Evolutionary conservation across 345 rosid species (phyloP).

Genomic region (Populus nigra): DNA sequence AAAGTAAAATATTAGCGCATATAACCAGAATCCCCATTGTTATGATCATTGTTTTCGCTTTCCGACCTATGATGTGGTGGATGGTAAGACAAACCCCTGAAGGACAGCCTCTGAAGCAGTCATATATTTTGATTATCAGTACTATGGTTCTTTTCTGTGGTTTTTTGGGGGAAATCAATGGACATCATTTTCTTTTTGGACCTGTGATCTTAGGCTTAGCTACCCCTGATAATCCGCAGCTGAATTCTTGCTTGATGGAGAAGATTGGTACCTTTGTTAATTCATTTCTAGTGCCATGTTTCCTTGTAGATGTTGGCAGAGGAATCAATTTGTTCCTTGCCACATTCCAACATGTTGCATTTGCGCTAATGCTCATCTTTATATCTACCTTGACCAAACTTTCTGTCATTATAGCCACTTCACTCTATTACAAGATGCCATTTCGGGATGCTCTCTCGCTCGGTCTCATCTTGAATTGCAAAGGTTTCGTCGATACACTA

Average conservation of each 20-base stretch:
- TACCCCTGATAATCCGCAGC: slow-evolving; percentile 33
- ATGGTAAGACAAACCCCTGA: slow-evolving; percentile 42
- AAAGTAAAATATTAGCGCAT: not conserved
- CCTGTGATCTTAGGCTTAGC: slow-evolving; percentile 36
- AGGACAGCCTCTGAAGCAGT: slow-evolving; percentile 34
- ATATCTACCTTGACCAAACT: slow-evolving; percentile 21
- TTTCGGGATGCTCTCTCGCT: slow-evolving; percentile 41
- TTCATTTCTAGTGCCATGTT: slow-evolving; percentile 40
- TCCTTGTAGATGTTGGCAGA: slow-evolving; percentile 31
- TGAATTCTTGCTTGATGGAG: slow-evolving; percentile 33
- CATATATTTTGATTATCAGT: slow-evolving; percentile 16
- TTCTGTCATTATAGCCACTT: slow-evolving; percentile 21
- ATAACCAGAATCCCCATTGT: not conserved
- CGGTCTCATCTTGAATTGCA: slow-evolving; percentile 37
- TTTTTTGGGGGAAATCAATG: slow-evolving; percentile 27
- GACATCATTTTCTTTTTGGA: slow-evolving; percentile 33
- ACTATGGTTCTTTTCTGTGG: slow-evolving; percentile 20
- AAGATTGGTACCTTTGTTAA: slow-evolving; percentile 34
- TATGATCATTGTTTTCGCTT: not conserved
- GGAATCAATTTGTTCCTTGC: slow-evolving; percentile 13
- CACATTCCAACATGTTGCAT: not conserved
- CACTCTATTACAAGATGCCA: slow-evolving; percentile 37
- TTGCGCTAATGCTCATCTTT: slow-evolving; percentile 16
- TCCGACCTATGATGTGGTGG: slow-evolving; percentile 42
- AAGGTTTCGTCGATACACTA: slow-evolving; percentile 42